These are phyloP conservation scores for Meyerozyma elateridarum DNA, from an alignment of 1,139 yeast genomes.

Conservation along the genomic window DNA sequence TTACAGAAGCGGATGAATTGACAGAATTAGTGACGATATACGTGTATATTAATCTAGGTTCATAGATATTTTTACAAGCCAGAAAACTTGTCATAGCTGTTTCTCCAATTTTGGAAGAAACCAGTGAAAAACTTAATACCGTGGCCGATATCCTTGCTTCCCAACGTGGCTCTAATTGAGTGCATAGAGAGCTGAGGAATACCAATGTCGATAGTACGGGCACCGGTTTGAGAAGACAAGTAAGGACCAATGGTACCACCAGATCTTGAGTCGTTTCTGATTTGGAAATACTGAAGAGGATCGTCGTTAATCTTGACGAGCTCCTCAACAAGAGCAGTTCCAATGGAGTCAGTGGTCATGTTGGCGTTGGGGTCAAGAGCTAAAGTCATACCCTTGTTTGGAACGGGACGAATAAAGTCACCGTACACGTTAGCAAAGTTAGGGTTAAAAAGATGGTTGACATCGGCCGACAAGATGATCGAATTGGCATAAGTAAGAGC, in stretches of 20 bases:
- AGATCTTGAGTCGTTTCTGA: conserved; percentile 66
- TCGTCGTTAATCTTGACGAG: conserved; percentile 60
- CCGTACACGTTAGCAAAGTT: conserved; percentile 59
- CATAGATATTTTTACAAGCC: conserved; percentile 25
- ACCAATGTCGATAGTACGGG: conserved; percentile 72
- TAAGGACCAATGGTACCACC: conserved; percentile 84
- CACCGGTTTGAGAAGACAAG: conserved; percentile 62
- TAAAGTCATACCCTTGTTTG: conserved; percentile 70
- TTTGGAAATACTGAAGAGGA: conserved; percentile 62
- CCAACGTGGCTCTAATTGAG: conserved; percentile 72
- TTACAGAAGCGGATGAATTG: no score
- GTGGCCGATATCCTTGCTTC: conserved; percentile 63
- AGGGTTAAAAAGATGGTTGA: conserved; percentile 61
- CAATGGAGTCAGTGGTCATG: conserved; percentile 76
- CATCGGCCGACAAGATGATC: conserved; percentile 61
- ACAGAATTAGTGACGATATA: no score
- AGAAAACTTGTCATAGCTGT: conserved; percentile 39
- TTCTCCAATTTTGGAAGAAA: conserved; percentile 59
- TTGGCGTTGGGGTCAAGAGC: conserved; percentile 74
- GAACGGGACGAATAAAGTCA: conserved; percentile 70
- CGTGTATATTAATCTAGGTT: no score
- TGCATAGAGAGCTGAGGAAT: conserved; percentile 81
- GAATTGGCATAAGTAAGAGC: conserved; percentile 48
- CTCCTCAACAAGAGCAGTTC: conserved; percentile 61
- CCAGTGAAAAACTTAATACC: conserved; percentile 63